Base-by-base conservation (phyloP, 352 stramenopile genomes). In the Blastocystis sp. region DNA sequence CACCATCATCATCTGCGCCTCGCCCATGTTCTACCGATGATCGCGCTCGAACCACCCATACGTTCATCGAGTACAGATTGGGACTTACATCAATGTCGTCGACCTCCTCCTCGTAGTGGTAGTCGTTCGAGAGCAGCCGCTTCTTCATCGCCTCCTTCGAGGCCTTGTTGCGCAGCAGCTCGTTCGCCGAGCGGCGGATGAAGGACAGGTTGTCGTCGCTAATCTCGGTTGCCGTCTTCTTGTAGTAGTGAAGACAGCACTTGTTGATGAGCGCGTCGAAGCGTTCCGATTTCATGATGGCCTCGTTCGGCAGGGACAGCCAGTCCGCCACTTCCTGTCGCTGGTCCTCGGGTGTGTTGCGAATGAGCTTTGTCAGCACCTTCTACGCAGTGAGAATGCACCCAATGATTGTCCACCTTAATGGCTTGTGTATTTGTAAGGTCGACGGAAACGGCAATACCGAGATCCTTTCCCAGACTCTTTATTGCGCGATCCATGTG, bases 401-500 rank as follows among this genome's bases (percentile, higher is more conserved):
- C 17, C 38, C 74, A 41, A 34, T 34, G 17, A 70, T 38, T 53
- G 9, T 34, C 45, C 34, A 88, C 78, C 43, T 88, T 88, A 40
- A 88, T 43, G 23, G 78, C 78, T 38, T 88, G 78, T 28, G 78
- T 88, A 53, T 88, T 88, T 62, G 56, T 23, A 10, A 88, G 61
- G 41, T 88, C 78, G 28, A 88, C 67, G 40, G 78, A 88, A 45
- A 88, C 78, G 7, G 78, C 41, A 45, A 88, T 40, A 40, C 78
- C 60, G 19, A 88, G 38, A 78, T 88, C 78, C 59, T 88, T 88
- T 19, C 78, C 65, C 34, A 88, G 59, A 76, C 78, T 88, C 67
- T 88, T 88, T 28, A 88, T 67, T 38, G 78, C 78, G 43, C 78
- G 64, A 60, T 88, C 78, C 67, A 88, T 79, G 38, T 88, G 78